Conservation (phyloP, 2,329 filamentous ascomycete species). For the Capronia americana region DNA sequence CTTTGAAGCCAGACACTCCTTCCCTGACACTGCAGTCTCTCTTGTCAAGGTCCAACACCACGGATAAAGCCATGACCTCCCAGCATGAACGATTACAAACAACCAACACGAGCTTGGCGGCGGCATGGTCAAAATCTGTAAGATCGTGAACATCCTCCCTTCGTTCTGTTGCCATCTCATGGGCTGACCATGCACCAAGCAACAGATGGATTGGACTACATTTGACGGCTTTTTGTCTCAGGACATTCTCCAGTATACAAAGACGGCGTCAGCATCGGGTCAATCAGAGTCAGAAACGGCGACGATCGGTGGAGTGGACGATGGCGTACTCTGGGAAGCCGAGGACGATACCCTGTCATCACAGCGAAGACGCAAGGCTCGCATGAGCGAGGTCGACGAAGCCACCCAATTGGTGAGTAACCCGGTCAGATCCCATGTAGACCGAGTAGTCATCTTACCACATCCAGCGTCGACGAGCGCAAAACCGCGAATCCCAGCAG, state of each 20-base stretch:
- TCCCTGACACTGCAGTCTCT: not conserved
- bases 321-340: not conserved
- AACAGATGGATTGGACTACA: constrained; percentile 6
- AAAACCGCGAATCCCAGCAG: constrained; percentile 20
- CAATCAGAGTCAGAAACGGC: constrained; percentile 4
- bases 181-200: not conserved
- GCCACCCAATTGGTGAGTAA: constrained; percentile 15
- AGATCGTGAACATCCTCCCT: not conserved
- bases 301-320: not conserved
- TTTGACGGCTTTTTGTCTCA: not conserved
- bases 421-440: not conserved
- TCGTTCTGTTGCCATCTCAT: not conserved
- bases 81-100: not conserved
- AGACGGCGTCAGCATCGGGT: not conserved
- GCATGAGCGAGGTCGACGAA: constrained; percentile 19
- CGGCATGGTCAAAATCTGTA: not conserved
- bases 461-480: constrained; percentile 20
- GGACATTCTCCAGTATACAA: not conserved
- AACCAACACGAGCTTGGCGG: not conserved
- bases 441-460: not conserved
- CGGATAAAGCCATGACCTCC: not conserved
- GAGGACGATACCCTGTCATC: constrained; percentile 1
- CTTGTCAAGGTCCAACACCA: not conserved
- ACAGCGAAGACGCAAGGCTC: constrained; percentile 19
- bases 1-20: not conserved